Evolutionary conservation across 257 asterid species (phyloP), one percentile per base, ranked within the genome.

Genomic region (Ilex asprella): DNA sequence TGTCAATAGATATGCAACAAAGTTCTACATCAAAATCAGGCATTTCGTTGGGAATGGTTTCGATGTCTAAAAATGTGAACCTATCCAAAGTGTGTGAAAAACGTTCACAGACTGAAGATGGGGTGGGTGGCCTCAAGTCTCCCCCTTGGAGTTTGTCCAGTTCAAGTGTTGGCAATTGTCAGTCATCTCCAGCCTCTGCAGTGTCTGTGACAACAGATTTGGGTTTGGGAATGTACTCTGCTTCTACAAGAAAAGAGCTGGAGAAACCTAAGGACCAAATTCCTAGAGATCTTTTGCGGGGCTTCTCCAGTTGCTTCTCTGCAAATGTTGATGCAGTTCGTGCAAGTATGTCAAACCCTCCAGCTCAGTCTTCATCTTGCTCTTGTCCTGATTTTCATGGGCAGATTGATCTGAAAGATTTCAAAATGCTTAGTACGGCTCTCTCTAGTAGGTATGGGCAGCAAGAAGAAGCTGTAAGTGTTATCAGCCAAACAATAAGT

Each of bases 391-490:
- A 60, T 32, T 66, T 13, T 62, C 67, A 41, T 27, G 59, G 58
- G 60, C 67, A 60, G 13, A 32, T 64, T 41, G 73, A 67, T 63
- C 75, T 56, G n/a, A 76, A 72, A 66, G 88, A 84, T 70, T 78
- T 76, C 32, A 88, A 91, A 78, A 51, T 16, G 41, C 75, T 91
- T 5, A 79, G 76, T 64, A 62, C 57, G 56, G 82, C 86, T 39
- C 88, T 91, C 9, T 55, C 64, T 1, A 71, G 84, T 53, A 84
- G 79, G 72, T 76, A 84, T 3, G 70, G 79, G 43, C 70, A 76
- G 67, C 98, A 88, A 73, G 88, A 80, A 70, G 96, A 78, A 69
- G 96, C 88, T 30, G 67, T 86, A n/a, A 65, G 67, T 31, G 69
- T 66, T 44, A 69, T 87, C 41, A 66, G 86, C 64, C 81, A 72